Conservation (phyloP, 2,329 filamentous ascomycete species). For the Mariannaea elegans region DNA sequence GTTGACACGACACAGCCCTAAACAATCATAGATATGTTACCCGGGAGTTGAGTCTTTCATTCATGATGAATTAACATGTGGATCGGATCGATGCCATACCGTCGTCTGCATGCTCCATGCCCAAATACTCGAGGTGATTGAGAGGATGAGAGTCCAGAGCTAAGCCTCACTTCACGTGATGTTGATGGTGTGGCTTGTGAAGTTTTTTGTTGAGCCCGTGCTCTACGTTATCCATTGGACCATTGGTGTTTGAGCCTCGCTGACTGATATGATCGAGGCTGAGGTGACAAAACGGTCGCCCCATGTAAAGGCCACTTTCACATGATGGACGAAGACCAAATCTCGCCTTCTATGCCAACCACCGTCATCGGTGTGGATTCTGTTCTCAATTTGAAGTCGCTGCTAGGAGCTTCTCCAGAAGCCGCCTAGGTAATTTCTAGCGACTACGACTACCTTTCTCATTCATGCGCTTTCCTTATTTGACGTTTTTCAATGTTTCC, state of each 20-base stretch:
- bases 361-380: constrained; percentile 32
- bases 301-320: constrained; percentile 43
- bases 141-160: not conserved
- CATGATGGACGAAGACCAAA: constrained; percentile 33
- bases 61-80: not conserved
- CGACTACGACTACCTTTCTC: constrained; percentile 2
- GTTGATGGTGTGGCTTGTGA: constrained; percentile 15
- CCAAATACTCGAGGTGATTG: not conserved
- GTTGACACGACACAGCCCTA: not conserved
- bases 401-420: constrained; percentile 22
- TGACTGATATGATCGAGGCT: constrained; percentile 34
- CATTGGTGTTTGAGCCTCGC: constrained; percentile 20
- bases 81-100: not conserved
- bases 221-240: not conserved
- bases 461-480: constrained; percentile 33
- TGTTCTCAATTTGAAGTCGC: constrained; percentile 23
- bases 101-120: not conserved
- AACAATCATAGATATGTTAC: not conserved
- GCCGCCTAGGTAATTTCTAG: constrained; percentile 15
- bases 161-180: constrained; percentile 23
- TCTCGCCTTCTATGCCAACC: constrained; percentile 30
- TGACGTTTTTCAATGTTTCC: constrained; percentile 40
- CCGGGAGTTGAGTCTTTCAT: not conserved
- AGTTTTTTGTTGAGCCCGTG: constrained; percentile 16
- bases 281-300: constrained; percentile 36